These are phyloP conservation scores for Arachnopeziza araneosa DNA, from an alignment of 2,329 filamentous ascomycete species.

Conservation along the genomic window DNA sequence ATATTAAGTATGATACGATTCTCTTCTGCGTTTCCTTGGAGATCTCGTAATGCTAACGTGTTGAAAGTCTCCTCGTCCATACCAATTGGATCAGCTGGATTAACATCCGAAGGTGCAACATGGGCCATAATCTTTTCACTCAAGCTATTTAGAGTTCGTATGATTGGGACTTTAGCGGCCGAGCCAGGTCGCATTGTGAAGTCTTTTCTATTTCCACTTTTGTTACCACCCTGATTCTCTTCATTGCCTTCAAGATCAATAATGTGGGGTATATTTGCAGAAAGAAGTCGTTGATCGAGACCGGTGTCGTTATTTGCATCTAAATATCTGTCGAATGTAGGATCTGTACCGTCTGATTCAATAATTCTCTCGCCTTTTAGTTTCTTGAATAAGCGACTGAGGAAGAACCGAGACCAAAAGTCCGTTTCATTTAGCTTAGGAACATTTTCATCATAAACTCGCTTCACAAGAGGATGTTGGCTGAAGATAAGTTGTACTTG, in stretches of 20 bases:
- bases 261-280: conserved; percentile 73
- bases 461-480: conserved; percentile 85
- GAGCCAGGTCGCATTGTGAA: conserved; percentile 78
- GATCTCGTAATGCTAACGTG: conserved; percentile 71
- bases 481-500: conserved; percentile 90
- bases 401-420: conserved; percentile 94
- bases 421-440: conserved; percentile 71
- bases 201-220: conserved; percentile 78
- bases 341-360: conserved; percentile 70
- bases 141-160: conserved; percentile 81
- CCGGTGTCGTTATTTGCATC: conserved; percentile 59
- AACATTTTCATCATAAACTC: conserved; percentile 89
- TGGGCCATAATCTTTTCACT: conserved; percentile 92
- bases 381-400: conserved; percentile 84
- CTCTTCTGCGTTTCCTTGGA: conserved; percentile 68
- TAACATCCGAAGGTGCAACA: conserved; percentile 72
- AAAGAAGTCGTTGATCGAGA: conserved; percentile 48
- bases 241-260: conserved; percentile 94
- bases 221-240: conserved; percentile 82
- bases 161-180: conserved; percentile 75
- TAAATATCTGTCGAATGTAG: conserved; percentile 81
- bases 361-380: conserved; percentile 82
- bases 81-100: conserved; percentile 58
- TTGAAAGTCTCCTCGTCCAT: conserved; percentile 69
- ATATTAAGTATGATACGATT: conserved; percentile 79